Conservation (phyloP, 352 stramenopile genomes). For the Pythium aquatile region DNA sequence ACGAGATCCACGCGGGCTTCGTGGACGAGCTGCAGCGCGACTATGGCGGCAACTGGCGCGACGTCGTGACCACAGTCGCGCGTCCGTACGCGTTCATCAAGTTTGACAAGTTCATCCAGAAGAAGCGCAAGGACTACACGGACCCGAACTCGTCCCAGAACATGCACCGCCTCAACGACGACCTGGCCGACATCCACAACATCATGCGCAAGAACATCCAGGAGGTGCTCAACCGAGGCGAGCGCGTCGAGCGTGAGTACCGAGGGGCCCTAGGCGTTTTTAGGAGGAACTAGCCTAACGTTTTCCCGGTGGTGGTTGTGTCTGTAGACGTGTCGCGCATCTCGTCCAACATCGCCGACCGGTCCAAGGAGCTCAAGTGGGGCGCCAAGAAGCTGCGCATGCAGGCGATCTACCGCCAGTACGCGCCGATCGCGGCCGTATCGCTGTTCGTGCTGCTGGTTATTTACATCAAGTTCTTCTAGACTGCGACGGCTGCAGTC, state of each 20-base stretch:
- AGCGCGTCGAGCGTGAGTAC: conserved; percentile 82
- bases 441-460: conserved; percentile 82
- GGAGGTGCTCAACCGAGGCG: conserved; percentile 91
- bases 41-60: conserved; percentile 88
- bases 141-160: conserved; percentile 95
- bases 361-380: conserved; percentile 98
- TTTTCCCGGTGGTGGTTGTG: neutral
- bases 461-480: conserved; percentile 93
- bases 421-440: conserved; percentile 79
- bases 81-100: conserved; percentile 99
- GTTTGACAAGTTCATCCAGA: conserved; percentile 98
- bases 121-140: conserved; percentile 96
- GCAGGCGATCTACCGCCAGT: conserved; percentile 88
- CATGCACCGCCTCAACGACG: conserved; percentile 96
- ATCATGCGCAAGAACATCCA: conserved; percentile 99
- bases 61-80: conserved; percentile 93
- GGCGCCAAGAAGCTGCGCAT: conserved; percentile 93
- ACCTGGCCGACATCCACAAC: conserved; percentile 98
- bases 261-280: neutral
- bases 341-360: conserved; percentile 88
- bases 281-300: neutral
- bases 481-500: conserved; percentile 1
- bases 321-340: conserved; percentile 80
- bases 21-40: conserved; percentile 94
- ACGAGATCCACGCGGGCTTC: conserved; percentile 94